Conservation (phyloP, 1,284 basidiomycete genomes). For the Puccinia hordei region DNA sequence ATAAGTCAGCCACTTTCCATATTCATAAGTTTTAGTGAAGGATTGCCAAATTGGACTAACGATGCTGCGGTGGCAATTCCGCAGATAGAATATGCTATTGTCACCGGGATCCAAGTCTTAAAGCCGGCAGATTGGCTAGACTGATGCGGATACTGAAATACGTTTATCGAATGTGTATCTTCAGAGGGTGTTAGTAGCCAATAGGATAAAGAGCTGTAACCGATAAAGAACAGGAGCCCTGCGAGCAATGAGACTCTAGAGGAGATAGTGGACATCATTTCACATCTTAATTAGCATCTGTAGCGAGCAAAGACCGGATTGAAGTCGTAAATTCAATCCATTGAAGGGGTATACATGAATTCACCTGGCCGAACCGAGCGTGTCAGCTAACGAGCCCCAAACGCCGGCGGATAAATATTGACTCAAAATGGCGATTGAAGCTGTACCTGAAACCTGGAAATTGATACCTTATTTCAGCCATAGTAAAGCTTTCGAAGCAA, state of each 20-base stretch:
- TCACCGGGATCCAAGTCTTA: conserved; percentile 17
- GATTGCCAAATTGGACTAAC: conserved; percentile 7
- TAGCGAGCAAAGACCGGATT: not conserved
- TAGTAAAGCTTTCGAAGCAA: not conserved
- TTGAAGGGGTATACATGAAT: not conserved
- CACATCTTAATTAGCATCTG: not conserved
- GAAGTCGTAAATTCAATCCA: not conserved
- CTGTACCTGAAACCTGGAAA: conserved; percentile 32
- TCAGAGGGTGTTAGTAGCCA: not conserved
- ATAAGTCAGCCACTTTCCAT: not conserved
- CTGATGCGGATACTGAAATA: not conserved
- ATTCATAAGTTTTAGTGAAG: not conserved
- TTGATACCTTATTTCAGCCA: not conserved
- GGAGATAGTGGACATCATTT: not conserved
- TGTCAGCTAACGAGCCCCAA: conserved; percentile 43
- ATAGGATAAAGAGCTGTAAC: conserved; percentile 32
- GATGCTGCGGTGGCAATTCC: conserved; percentile 37
- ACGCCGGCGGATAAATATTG: conserved; percentile 32
- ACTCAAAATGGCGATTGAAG: conserved; percentile 31
- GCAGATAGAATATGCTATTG: conserved; percentile 37
- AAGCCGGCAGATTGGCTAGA: not conserved
- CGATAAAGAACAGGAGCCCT: conserved; percentile 25
- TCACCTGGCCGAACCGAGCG: conserved; percentile 32
- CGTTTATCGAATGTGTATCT: not conserved
- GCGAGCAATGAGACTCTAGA: conserved; percentile 35